Percentiles rank a stretch among this genome's conserved stretches.
Conservation (phyloP, 78 protist species). For the Isochrysis galbana region DNA sequence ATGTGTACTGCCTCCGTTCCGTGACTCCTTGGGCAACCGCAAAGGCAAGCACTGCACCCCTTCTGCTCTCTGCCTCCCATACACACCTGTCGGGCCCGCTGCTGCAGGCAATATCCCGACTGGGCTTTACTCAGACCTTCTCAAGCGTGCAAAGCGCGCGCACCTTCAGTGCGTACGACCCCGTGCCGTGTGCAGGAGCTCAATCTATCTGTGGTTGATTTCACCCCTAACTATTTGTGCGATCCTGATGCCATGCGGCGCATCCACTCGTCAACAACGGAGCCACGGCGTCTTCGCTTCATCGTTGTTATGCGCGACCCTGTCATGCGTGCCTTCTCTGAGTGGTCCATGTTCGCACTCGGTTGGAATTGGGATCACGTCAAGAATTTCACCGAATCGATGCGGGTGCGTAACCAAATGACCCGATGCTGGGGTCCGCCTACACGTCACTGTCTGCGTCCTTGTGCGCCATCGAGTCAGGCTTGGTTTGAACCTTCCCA, state of each 20-base stretch:
- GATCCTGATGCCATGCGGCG: neutral
- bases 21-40: neutral
- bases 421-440: no score
- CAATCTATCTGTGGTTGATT: neutral
- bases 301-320: neutral
- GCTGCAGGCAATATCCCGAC: no score
- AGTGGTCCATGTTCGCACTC: conserved; percentile 18
- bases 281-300: neutral
- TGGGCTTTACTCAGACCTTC: no score
- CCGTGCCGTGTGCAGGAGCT: neutral
- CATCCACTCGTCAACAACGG: neutral
- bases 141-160: no score
- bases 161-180: no score
- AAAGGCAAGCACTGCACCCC: no score
- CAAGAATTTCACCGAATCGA: neutral
- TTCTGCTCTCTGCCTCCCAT: no score
- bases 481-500: no score
- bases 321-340: neutral
- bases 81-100: no score
- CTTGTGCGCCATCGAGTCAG: no score
- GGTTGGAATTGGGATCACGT: neutral
- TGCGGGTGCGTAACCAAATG: neutral
- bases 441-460: no score
- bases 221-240: neutral
- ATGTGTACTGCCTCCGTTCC: neutral